phyloP scores from a whole-genome alignment of 2,329 filamentous ascomycete species.

The Talaromyces sp. region DNA sequence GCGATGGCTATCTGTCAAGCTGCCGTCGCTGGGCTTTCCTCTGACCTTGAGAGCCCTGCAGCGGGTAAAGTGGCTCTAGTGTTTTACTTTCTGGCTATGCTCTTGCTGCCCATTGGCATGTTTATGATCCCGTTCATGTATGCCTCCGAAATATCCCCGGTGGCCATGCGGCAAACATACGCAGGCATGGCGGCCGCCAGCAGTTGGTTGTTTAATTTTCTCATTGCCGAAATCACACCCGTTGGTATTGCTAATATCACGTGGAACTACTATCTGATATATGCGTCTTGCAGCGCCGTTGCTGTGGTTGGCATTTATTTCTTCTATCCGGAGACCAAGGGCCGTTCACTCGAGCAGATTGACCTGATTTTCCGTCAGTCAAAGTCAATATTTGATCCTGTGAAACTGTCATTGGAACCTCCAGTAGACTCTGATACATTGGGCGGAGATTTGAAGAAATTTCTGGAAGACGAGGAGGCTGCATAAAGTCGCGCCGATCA shows the following conservation, averaged over 20 bases:
- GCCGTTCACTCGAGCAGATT: constrained; percentile 21
- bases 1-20: constrained; percentile 51
- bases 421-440: background rate
- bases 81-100: background rate
- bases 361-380: constrained; percentile 18
- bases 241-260: background rate
- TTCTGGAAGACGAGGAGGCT: background rate
- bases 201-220: constrained; percentile 2
- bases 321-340: constrained; percentile 8
- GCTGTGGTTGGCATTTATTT: background rate
- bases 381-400: constrained; percentile 12
- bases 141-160: background rate
- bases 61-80: constrained; percentile 46
- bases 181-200: background rate
- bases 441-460: background rate
- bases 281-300: background rate
- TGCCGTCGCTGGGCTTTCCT: constrained; percentile 36
- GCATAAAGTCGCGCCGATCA: background rate
- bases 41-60: constrained; percentile 23
- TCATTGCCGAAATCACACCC: constrained; percentile 1
- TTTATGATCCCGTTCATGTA: constrained; percentile 1
- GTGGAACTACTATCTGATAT: constrained; percentile 2
- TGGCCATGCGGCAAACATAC: background rate
- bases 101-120: background rate
- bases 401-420: constrained; percentile 1